Percentiles rank a stretch among this genome's conserved stretches.
Evolutionary conservation across 352 stramenopile genomes (phyloP).

Genomic region (Globisporangium irregulare): DNA sequence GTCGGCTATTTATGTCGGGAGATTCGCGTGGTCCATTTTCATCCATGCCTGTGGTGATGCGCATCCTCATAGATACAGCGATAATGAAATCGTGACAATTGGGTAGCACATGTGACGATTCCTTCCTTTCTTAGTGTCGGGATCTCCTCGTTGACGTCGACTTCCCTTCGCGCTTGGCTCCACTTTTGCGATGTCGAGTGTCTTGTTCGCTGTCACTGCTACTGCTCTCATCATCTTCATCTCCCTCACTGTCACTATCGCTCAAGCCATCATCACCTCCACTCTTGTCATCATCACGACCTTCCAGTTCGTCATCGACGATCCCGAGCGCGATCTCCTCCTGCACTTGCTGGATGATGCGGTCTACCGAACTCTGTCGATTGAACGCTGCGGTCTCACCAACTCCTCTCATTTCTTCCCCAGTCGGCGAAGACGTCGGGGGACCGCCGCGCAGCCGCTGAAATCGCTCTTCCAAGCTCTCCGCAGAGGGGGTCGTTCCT

Average conservation of each 20-base stretch:
- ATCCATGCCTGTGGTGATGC: not conserved
- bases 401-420: not conserved
- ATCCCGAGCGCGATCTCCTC: constrained; percentile 63
- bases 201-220: not conserved
- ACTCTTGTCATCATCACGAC: constrained; percentile 18
- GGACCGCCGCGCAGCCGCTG: constrained; percentile 26
- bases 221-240: not conserved
- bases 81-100: not conserved
- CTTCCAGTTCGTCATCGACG: constrained; percentile 28
- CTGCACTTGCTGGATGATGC: constrained; percentile 55
- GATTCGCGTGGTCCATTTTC: not conserved
- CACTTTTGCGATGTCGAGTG: not conserved
- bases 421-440: not conserved
- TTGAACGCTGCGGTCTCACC: not conserved
- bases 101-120: not conserved
- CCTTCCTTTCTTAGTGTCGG: not conserved
- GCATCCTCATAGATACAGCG: not conserved
- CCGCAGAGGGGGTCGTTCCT: constrained; percentile 18
- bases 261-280: constrained; percentile 8
- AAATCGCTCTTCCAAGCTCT: constrained; percentile 38
- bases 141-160: not conserved
- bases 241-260: constrained; percentile 13
- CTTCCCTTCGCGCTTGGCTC: not conserved
- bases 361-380: constrained; percentile 27
- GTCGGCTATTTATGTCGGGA: not conserved